Evolutionary conservation across 192 early-diverging fungal species (phyloP).

Genomic region (Jimgerdemannia lactiflua): DNA sequence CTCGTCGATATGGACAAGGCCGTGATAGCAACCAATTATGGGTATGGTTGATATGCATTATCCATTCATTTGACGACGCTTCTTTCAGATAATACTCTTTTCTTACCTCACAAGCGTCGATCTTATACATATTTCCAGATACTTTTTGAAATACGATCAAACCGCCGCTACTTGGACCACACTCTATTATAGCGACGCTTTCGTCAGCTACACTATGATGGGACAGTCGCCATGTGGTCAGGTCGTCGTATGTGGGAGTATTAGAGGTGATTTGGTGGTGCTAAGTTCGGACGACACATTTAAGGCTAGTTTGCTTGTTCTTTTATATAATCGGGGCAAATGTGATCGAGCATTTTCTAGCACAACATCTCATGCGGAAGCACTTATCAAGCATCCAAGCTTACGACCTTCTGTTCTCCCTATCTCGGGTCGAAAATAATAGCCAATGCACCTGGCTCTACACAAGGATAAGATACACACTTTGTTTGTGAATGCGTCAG

Average conservation of each 20-base stretch:
- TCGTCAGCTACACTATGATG: constrained; percentile 52
- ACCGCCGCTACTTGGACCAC: constrained; percentile 21
- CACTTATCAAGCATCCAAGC: neutral
- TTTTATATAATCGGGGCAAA: neutral
- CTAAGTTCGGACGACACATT: constrained; percentile 44
- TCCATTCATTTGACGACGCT: neutral
- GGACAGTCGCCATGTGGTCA: constrained; percentile 47
- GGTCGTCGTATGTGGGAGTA: constrained; percentile 49
- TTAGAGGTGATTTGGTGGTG: constrained; percentile 51
- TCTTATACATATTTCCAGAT: constrained; percentile 27
- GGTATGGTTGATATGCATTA: constrained; percentile 13
- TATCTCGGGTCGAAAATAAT: neutral
- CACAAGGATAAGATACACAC: constrained; percentile 45
- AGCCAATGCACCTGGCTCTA: constrained; percentile 33
- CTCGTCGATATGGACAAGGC: constrained; percentile 19
- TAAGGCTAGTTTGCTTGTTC: constrained; percentile 14
- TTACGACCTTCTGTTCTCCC: neutral
- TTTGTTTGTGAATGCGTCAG: constrained; percentile 29
- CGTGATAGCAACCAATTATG: constrained; percentile 42
- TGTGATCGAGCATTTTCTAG: neutral
- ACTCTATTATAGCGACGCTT: constrained; percentile 33
- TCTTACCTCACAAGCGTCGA: neutral
- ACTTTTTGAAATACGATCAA: constrained; percentile 36
- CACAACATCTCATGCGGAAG: neutral
- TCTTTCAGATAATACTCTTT: neutral